Percentiles rank a stretch among this genome's conserved stretches.
These are phyloP conservation scores for Ascosphaera acerosa DNA, from an alignment of 2,329 filamentous ascomycete species.

Conservation along the genomic window DNA sequence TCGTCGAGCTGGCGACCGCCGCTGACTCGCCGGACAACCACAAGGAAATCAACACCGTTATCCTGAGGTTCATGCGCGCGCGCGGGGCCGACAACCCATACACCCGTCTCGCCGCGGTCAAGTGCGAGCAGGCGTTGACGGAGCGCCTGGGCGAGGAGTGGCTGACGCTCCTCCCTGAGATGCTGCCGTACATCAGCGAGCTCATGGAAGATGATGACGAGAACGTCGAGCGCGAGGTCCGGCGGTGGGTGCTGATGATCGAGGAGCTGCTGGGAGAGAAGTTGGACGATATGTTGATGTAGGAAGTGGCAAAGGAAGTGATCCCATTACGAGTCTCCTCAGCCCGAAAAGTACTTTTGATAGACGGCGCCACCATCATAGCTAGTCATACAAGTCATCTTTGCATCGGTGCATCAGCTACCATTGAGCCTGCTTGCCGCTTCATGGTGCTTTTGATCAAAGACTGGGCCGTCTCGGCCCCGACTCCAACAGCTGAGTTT, in stretches of 20 bases:
- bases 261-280: constrained; percentile 77
- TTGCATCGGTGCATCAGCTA: too few relatives aligned
- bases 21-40: constrained; percentile 73
- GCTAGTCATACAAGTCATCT: too few relatives aligned
- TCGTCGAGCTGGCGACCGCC: constrained; percentile 55
- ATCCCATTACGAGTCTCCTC: too few relatives aligned
- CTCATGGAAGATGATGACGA: constrained; percentile 93
- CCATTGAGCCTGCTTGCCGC: too few relatives aligned
- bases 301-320: too few relatives aligned
- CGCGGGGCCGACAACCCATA: constrained; percentile 31
- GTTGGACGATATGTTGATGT: constrained; percentile 77
- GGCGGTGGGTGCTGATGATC: constrained; percentile 74
- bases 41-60: constrained; percentile 56
- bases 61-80: constrained; percentile 52
- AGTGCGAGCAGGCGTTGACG: constrained; percentile 56
- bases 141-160: constrained; percentile 74
- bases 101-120: constrained; percentile 58
- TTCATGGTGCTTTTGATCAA: too few relatives aligned
- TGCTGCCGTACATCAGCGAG: constrained; percentile 89
- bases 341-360: too few relatives aligned
- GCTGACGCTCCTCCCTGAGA: constrained; percentile 75
- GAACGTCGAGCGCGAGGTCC: constrained; percentile 66
- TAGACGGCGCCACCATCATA: too few relatives aligned
- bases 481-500: too few relatives aligned
- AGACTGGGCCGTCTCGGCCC: too few relatives aligned